phyloP scores from a whole-genome alignment of 345 rosid species.

The Melaleuca quinquenervia region DNA sequence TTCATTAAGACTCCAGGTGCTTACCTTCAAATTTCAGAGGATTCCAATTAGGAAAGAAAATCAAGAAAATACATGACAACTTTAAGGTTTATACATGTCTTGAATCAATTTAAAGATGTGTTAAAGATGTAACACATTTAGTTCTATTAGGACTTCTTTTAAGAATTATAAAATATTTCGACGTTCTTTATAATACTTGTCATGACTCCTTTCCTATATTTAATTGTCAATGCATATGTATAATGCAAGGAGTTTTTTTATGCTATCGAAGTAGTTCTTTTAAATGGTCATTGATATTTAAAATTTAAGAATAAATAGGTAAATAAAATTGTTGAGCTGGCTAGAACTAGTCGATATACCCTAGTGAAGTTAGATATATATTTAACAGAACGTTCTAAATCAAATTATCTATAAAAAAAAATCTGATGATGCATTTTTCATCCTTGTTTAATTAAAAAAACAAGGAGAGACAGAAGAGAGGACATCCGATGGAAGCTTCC shows the following conservation, averaged over 20 bases:
- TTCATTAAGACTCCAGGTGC: background rate
- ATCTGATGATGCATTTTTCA: background rate
- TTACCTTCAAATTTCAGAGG: background rate
- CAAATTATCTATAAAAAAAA: accelerated
- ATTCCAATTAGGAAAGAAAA: background rate
- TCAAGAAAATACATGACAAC: background rate
- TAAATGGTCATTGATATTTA: background rate
- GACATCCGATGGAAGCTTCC: background rate
- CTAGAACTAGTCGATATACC: background rate
- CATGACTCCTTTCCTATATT: background rate
- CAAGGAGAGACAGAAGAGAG: background rate
- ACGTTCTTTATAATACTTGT: background rate
- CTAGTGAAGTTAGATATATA: background rate
- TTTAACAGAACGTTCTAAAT: accelerated
- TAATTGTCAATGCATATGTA: background rate
- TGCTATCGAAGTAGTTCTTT: background rate
- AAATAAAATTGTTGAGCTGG: background rate
- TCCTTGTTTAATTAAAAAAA: background rate
- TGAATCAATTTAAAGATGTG: background rate
- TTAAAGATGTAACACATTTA: background rate
- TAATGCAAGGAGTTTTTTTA: background rate
- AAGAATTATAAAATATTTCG: background rate
- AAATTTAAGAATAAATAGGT: accelerated
- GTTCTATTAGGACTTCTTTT: background rate
- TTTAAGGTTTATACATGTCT: background rate